Percentiles rank a stretch among this genome's conserved stretches.
These are phyloP conservation scores for Isabelozyma pseudorhagii DNA, from an alignment of 805 yeast genomes.

Conservation along the genomic window DNA sequence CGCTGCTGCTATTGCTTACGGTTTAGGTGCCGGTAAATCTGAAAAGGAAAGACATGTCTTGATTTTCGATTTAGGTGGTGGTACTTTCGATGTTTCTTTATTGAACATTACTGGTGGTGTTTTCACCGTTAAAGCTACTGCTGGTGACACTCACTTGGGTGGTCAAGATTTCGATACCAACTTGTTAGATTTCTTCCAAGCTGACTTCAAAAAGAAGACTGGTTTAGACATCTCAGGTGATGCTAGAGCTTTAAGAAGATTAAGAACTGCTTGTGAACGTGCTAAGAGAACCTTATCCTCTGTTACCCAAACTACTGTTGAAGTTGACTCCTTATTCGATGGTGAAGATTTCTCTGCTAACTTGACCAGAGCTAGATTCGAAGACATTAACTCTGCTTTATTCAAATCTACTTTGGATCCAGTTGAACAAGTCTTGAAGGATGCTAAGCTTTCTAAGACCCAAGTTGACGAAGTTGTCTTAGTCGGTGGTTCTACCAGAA, in stretches of 20 bases:
- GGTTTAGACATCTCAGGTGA: conserved; percentile 45
- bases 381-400: conserved; percentile 48
- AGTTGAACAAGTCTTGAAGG: conserved; percentile 49
- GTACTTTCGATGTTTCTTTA: conserved; percentile 95
- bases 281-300: conserved; percentile 50
- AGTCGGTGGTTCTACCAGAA: conserved; percentile 53
- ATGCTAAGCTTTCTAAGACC: conserved; percentile 40
- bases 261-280: conserved; percentile 52
- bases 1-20: conserved; percentile 97
- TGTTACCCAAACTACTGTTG: conserved; percentile 48
- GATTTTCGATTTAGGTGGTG: conserved; percentile 96
- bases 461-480: conserved; percentile 46
- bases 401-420: conserved; percentile 50
- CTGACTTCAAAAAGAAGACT: conserved; percentile 46
- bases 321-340: conserved; percentile 47
- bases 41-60: conserved; percentile 65
- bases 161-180: conserved; percentile 53
- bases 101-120: conserved; percentile 93
- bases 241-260: conserved; percentile 50
- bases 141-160: conserved; percentile 53
- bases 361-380: conserved; percentile 51
- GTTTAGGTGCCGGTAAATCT: conserved; percentile 73
- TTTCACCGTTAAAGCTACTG: conserved; percentile 92
- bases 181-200: conserved; percentile 46
- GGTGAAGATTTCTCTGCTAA: conserved; percentile 50